Evolutionary conservation across 768 basidiomycete genomes (phyloP).

Genomic region (Pholiota molesta): DNA sequence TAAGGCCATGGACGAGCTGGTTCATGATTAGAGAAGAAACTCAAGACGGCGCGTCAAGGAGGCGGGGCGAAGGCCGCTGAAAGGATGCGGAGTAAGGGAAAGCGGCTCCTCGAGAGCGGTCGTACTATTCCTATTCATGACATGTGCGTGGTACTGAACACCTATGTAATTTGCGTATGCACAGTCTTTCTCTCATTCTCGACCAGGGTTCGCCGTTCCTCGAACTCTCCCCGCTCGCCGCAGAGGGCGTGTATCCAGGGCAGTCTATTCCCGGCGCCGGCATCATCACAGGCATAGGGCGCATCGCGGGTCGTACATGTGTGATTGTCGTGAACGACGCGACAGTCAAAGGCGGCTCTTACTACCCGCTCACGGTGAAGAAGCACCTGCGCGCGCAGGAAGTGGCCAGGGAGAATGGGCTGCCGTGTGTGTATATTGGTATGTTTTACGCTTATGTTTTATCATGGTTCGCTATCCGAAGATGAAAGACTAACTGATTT

Average conservation of each 20-base stretch:
- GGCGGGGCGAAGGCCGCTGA: constrained; percentile 77
- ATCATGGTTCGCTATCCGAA: not conserved
- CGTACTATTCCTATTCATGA: constrained; percentile 20
- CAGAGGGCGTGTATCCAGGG: constrained; percentile 80
- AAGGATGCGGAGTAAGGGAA: constrained; percentile 76
- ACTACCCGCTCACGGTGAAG: constrained; percentile 93
- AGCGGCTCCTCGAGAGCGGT: constrained; percentile 89
- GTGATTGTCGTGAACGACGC: constrained; percentile 94
- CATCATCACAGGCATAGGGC: constrained; percentile 84
- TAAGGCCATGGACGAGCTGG: constrained; percentile 68
- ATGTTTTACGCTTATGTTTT: constrained; percentile 27
- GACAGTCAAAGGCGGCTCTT: constrained; percentile 91
- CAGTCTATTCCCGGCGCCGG: constrained; percentile 86
- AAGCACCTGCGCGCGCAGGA: constrained; percentile 95
- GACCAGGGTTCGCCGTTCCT: constrained; percentile 90
- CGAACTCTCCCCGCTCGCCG: constrained; percentile 85
- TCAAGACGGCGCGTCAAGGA: constrained; percentile 62
- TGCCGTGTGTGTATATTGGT: constrained; percentile 95
- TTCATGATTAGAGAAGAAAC: constrained; percentile 66
- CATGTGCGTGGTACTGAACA: not conserved
- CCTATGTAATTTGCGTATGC: not conserved
- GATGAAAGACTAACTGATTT: not conserved
- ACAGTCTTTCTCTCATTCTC: constrained; percentile 70
- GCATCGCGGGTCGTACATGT: constrained; percentile 81
- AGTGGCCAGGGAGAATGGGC: constrained; percentile 85